Base-by-base conservation (phyloP, 805 yeast genomes). In the Millerozyma miso region DNA sequence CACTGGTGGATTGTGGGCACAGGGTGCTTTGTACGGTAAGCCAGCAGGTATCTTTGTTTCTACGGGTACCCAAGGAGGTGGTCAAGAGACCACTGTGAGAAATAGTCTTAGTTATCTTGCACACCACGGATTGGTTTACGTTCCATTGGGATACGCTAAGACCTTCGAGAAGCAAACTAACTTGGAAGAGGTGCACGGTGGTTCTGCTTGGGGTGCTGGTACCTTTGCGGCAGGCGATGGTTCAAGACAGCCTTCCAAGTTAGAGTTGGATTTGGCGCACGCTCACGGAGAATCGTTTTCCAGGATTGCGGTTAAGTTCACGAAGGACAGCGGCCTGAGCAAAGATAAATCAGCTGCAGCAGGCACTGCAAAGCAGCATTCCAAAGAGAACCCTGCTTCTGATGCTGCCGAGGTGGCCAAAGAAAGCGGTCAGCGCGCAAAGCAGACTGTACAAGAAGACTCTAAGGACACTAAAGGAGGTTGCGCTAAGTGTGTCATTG, bases 161-260 rank as follows among this genome's bases (percentile, higher is more conserved):
- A 69, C 76, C 3, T 82, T 81, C 63, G 73, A 75, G 8, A 73
- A 74, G 51, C 55, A 82, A 49, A 65, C 85, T 35, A 73, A 72
- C 63, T 55, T 82, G 35, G 77, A 73, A 3, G 88, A 85, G 67
- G 73, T 79, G 39, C 95, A 84, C 59, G 95, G 95, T 50, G 86
- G 85, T 43, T 77, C 89, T 17, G 79, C 95, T 37, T 88, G 89
- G 88, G 96, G 95, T 61, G 85, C 95, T 29, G 95, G 95, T 52
- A 68, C 86, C 32, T 71, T 75, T 55, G 89, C 95, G 23, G 86
- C 80, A 39, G 71, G 75, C 40, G 91, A 84, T 58, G 95, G 95
- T 39, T 76, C 85, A 5, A 80, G 95, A 70, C 68, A 71, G 53
- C 84, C 88, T 29, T 54, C 81, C 35, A 74, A 68, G 15, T 67